phyloP scores from a whole-genome alignment of 2,329 filamentous ascomycete species.

The Akanthomyces lecanii region DNA sequence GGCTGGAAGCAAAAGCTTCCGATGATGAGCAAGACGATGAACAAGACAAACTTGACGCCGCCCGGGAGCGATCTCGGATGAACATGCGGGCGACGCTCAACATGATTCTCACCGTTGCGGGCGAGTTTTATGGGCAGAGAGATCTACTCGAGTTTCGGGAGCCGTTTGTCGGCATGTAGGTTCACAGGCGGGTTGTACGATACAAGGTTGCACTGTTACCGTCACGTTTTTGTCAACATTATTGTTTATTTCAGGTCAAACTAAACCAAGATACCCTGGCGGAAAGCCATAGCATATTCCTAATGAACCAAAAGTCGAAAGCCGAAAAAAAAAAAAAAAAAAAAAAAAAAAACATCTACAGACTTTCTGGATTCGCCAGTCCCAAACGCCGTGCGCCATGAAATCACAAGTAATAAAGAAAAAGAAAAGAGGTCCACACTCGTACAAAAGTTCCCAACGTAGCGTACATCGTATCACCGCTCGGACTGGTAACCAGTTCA shows the following conservation, averaged over 20 bases:
- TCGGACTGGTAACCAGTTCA: background rate
- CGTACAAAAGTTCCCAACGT: background rate
- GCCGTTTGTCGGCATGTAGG: conserved; percentile 42
- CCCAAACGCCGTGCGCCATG: conserved; percentile 14
- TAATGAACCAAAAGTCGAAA: conserved; percentile 2
- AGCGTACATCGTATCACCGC: conserved; percentile 11
- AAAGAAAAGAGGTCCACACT: background rate
- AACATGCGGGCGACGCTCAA: conserved; percentile 72
- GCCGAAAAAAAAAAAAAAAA: background rate
- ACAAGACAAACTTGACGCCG: conserved; percentile 24
- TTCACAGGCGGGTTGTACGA: background rate
- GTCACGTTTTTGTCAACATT: background rate
- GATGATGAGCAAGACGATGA: conserved; percentile 21
- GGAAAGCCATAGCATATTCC: conserved; percentile 1
- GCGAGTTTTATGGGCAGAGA: conserved; percentile 84
- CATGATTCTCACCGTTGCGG: conserved; percentile 85
- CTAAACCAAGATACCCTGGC: conserved; percentile 14
- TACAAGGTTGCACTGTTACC: background rate
- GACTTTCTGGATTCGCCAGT: conserved; percentile 6
- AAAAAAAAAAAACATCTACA: conserved; percentile 5
- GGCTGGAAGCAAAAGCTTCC: conserved; percentile 32
- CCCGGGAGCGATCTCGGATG: conserved; percentile 35
- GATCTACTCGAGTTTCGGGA: conserved; percentile 76
- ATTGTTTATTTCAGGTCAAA: background rate
- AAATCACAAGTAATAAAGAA: background rate